These are phyloP conservation scores for Lachancea sp. DNA, from an alignment of 805 yeast genomes.

Conservation along the genomic window DNA sequence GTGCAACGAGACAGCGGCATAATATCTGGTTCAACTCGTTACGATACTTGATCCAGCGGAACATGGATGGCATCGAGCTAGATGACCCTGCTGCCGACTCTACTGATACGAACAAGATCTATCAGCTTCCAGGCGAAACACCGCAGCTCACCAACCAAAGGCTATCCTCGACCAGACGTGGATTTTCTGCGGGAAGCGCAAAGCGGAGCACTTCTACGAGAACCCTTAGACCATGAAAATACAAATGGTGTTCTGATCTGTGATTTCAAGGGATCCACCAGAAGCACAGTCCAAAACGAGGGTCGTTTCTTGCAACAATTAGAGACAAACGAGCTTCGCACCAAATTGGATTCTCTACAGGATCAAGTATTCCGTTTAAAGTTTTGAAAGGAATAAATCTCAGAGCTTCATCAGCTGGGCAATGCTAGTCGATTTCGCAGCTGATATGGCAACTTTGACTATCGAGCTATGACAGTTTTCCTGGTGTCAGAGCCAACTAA, in stretches of 20 bases:
- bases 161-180: conserved; percentile 15
- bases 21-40: conserved; percentile 87
- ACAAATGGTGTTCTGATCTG: too few species aligned
- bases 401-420: too few species aligned
- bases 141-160: conserved; percentile 14
- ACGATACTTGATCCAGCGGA: conserved; percentile 63
- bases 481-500: too few species aligned
- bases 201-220: conserved; percentile 3
- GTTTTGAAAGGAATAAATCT: too few species aligned
- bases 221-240: neutral
- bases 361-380: too few species aligned
- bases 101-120: conserved; percentile 29
- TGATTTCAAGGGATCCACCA: neutral
- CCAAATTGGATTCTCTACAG: too few species aligned
- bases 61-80: conserved; percentile 49
- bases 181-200: conserved; percentile 1
- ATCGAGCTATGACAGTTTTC: too few species aligned
- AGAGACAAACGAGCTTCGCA: too few species aligned
- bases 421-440: too few species aligned
- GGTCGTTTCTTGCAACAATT: too few species aligned
- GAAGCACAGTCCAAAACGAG: neutral
- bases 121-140: conserved; percentile 22
- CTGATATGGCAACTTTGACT: too few species aligned
- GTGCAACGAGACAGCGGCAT: conserved; percentile 82
- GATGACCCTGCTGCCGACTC: conserved; percentile 38